Percentiles rank a stretch among this genome's conserved stretches.
Evolutionary conservation across 2,329 filamentous ascomycete species (phyloP).

Genomic region (Penicillium sp.): DNA sequence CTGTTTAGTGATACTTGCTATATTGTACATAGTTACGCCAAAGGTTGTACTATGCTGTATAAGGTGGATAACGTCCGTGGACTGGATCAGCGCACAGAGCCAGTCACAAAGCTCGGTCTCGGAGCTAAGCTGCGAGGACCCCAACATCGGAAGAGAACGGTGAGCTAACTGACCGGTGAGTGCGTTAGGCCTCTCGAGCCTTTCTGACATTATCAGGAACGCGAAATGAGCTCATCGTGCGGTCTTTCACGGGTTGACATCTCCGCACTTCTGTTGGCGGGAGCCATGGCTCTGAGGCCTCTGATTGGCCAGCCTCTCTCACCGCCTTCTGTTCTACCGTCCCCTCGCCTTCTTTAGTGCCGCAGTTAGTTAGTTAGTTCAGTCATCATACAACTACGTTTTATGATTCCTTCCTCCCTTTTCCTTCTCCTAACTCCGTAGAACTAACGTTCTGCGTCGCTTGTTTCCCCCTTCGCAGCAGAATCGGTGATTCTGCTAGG

Average conservation of each 20-base stretch:
- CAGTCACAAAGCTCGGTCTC: not conserved
- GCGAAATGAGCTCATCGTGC: slow-evolving; percentile 14
- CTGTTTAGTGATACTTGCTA: not conserved
- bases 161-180: slow-evolving; percentile 13
- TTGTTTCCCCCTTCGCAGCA: no score
- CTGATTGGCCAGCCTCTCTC: no score
- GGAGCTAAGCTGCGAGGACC: not conserved
- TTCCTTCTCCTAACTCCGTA: no score
- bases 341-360: no score
- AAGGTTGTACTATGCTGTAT: not conserved
- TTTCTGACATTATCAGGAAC: not conserved
- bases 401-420: no score
- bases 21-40: not conserved
- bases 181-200: slow-evolving; percentile 1
- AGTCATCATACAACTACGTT: no score
- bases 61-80: not conserved
- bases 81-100: slow-evolving; percentile 2
- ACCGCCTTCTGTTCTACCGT: no score
- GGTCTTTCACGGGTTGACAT: not conserved
- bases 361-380: no score
- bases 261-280: no score
- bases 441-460: no score
- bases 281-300: no score
- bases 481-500: no score
- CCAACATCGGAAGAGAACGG: slow-evolving; percentile 11